These are phyloP conservation scores for Oryza glumipatula DNA, from an alignment of 176 grass and related monocot species.

Conservation along the genomic window DNA sequence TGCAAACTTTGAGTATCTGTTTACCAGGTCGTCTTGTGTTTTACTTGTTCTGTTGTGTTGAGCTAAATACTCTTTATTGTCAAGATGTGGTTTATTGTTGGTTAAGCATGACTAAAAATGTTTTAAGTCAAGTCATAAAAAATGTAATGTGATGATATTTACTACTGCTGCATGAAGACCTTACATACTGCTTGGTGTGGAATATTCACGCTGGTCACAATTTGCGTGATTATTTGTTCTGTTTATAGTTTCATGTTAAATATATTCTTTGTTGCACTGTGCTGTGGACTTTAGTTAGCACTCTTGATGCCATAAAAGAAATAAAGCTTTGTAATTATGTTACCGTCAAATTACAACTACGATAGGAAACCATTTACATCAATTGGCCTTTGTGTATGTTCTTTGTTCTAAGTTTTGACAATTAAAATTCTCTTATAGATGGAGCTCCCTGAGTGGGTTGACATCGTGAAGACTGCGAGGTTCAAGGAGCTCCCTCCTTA, in stretches of 20 bases:
- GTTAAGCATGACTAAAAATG: neutral
- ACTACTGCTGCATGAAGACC: neutral
- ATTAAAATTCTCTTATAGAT: constrained; percentile 35
- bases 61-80: neutral
- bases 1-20: neutral
- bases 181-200: neutral
- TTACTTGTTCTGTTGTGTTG: neutral
- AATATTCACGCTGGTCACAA: neutral
- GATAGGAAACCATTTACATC: neutral
- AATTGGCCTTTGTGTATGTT: neutral
- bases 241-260: neutral
- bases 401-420: neutral
- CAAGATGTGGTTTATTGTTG: neutral
- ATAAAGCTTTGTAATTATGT: neutral
- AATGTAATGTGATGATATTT: too few relatives aligned
- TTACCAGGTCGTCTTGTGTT: neutral
- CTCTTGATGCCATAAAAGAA: neutral
- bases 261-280: neutral
- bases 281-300: neutral
- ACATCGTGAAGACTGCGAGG: constrained; percentile 70
- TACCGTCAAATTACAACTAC: too few relatives aligned
- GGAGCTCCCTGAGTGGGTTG: constrained; percentile 72
- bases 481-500: constrained; percentile 80
- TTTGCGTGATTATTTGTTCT: neutral
- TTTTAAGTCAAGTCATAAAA: neutral